Base-by-base conservation (phyloP, 805 yeast species). In the Kuraishia cidri region DNA sequence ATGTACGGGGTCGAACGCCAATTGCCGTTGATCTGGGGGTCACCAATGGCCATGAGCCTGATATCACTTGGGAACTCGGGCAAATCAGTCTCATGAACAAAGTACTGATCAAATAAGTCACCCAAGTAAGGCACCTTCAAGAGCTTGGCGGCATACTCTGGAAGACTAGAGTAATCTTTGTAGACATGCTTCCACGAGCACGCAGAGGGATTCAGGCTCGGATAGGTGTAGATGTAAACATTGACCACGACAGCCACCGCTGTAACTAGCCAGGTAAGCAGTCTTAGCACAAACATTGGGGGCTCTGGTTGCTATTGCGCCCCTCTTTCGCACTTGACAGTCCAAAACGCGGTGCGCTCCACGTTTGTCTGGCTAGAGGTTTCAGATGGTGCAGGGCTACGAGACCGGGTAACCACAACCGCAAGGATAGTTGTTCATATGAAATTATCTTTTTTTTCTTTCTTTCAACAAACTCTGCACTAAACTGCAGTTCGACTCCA, bases 21-120 rank as follows among this genome's bases (percentile, higher is more conserved):
- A 44, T 78, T 73, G 2, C 98, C 98, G 40, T 90, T 83, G 54
- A 92, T 88, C 60, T 92, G 98, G 0, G 98, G 98, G 49, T 92
- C 98, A 5, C 97, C 98, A 54, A 87, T 79, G 5, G 95, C 81
- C 41, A 88, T 54, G 56, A 92, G 56, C 40, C 73, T 74, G 32
- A 88, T 69, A 43, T 70, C 75, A 8, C 62, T 50, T 3, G 53
- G 38, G 1, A 32, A 35, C 11, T 15, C 31, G 18, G 30, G 39
- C 7, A 26, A 35, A 37, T 33, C 37, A 45, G 24, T 23, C 31
- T 52, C 54, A 4, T 44, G 35, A 20, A 55, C 14, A 35, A 62
- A 40, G 42, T 61, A 36, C 28, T 51, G 47, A 24, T 43, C 42
- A 20, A 46, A 46, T 26, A 51, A 30, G 38, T 58, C 66, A 8